phyloP scores from a whole-genome alignment of 1,139 yeast species.

The Suzukiozyma palmioleophila region DNA sequence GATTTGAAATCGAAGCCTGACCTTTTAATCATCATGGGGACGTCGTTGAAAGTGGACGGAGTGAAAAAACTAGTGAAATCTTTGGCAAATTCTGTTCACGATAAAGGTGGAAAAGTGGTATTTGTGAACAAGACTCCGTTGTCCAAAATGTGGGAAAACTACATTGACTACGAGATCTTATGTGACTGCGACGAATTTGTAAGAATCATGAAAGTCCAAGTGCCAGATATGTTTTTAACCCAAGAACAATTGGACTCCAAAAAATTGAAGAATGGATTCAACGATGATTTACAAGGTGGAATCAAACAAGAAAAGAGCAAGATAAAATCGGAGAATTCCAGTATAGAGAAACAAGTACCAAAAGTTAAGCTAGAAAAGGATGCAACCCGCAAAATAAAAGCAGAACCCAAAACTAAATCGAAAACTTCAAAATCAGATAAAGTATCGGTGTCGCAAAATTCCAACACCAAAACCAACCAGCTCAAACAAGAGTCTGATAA shows the following conservation, averaged over 20 bases:
- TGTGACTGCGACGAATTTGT: slow-evolving; percentile 86
- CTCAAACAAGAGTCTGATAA: slow-evolving; percentile 1
- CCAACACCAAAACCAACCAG: not conserved
- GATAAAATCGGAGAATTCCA: slow-evolving; percentile 4
- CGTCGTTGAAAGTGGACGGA: slow-evolving; percentile 72
- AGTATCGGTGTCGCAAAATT: not conserved
- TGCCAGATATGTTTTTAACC: slow-evolving; percentile 56
- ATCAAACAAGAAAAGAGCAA: slow-evolving; percentile 8
- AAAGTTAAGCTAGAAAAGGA: not conserved
- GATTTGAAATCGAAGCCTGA: slow-evolving; percentile 62
- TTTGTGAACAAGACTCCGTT: slow-evolving; percentile 56
- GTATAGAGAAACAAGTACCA: not conserved
- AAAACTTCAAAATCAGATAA: slow-evolving; percentile 1
- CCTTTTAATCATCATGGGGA: slow-evolving; percentile 66
- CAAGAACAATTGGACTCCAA: slow-evolving; percentile 49
- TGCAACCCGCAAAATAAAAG: not conserved
- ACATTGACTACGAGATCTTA: slow-evolving; percentile 67
- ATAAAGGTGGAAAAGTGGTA: slow-evolving; percentile 56
- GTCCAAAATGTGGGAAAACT: slow-evolving; percentile 50
- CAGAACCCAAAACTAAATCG: slow-evolving; percentile 3
- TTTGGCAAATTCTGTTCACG: slow-evolving; percentile 56
- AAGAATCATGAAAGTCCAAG: slow-evolving; percentile 40
- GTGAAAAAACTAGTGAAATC: slow-evolving; percentile 62
- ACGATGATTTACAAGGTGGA: slow-evolving; percentile 6
- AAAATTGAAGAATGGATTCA: slow-evolving; percentile 25